Evolutionary conservation across 805 yeast genomes (phyloP).

Genomic region (Candida saitoana): DNA sequence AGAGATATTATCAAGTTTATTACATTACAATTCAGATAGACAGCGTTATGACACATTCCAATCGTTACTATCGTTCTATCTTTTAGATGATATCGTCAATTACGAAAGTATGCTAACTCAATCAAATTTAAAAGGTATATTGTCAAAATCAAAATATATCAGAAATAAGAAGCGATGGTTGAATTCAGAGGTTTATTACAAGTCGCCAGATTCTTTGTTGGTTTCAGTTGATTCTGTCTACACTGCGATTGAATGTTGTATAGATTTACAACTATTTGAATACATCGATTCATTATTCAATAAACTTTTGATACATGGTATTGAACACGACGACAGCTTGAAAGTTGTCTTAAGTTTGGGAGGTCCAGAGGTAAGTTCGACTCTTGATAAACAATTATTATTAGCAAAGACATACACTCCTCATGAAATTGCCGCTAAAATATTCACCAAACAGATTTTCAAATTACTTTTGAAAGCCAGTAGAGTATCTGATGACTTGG

Average conservation of each 20-base stretch:
- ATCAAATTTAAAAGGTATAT: constrained; percentile 18
- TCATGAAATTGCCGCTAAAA: constrained; percentile 12
- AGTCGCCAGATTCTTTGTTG: constrained; percentile 11
- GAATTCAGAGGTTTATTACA: constrained; percentile 10
- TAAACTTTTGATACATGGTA: constrained; percentile 26
- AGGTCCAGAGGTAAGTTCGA: neutral
- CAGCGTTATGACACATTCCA: constrained; percentile 17
- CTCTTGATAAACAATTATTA: constrained; percentile 5
- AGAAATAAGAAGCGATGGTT: neutral
- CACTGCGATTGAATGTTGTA: constrained; percentile 26
- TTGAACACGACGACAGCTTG: constrained; percentile 8
- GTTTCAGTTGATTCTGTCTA: constrained; percentile 20
- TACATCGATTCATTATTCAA: constrained; percentile 31
- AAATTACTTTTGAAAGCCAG: constrained; percentile 20
- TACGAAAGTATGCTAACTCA: constrained; percentile 17
- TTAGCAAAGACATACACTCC: neutral
- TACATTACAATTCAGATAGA: constrained; percentile 21
- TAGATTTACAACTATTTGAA: constrained; percentile 20
- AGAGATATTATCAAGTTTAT: constrained; percentile 21
- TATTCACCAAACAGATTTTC: constrained; percentile 21
- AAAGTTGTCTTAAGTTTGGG: constrained; percentile 10
- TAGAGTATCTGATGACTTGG: constrained; percentile 24
- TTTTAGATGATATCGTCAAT: constrained; percentile 20
- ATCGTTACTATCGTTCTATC: constrained; percentile 24
- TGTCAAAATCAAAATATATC: constrained; percentile 23